Evolutionary conservation across 495 filamentous ascomycete genomes (phyloP), one percentile per base, ranked within the genome.

Genomic region (Neurospora hispaniola): DNA sequence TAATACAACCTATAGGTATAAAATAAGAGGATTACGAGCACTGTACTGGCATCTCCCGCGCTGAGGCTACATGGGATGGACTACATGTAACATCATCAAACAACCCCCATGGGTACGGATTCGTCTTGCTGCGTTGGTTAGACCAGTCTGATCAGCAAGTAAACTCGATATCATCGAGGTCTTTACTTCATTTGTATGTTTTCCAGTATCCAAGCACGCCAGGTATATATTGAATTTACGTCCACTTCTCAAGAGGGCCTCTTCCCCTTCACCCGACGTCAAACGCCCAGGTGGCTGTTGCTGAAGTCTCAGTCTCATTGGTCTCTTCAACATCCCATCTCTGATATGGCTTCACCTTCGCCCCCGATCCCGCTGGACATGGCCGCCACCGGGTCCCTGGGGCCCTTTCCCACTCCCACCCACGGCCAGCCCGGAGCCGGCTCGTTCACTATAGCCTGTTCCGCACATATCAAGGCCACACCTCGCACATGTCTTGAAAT

Each of bases 381-480:
- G 0, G 3, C 39, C 12, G 46, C 73, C 27, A 75, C 69, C 16
- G 14, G 41, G 7, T 46, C 66, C 4, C 70, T 73, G 48, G 18
- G 27, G 0, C 71, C 77, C 6, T 68, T 81, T 69, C 73, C 78
- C 5, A 80, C 81, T 18, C 81, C 80, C 0, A 79, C 76, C 2
- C 44, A 79, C 77, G 80, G 80, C n/a, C 3, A 62, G 23, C 54
- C 23, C 23, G 54, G 68, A 1, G 76, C 76, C 66, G 77, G 80
- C 38, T 71, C 71, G 44, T 81, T 82, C 74, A 75, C 71, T 54
- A 73, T 82, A 11, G 74, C 73, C 20, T 79, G 77, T 75, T 74
- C 79, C n/a, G 62, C 76, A 11, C 75, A 27, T 41, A 78, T 83
- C 72, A 72, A 74, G 44, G 82, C 78, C 11, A 39, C 82, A 18